Evolutionary conservation across 768 basidiomycete species (phyloP), one percentile per base, ranked within the genome.

Genomic region (Galerina marginata): DNA sequence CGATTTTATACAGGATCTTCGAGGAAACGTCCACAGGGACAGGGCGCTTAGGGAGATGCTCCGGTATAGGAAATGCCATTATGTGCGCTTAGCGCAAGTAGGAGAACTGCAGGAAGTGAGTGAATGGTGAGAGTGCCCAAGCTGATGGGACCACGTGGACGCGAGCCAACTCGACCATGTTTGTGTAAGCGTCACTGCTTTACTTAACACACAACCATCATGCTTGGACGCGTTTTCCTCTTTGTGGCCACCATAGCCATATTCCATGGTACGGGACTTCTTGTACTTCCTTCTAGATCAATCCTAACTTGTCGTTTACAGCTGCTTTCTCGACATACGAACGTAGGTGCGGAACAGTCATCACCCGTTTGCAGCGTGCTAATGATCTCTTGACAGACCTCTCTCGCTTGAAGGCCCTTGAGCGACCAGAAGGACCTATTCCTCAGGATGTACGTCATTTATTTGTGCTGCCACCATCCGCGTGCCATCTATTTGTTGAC

Each of bases 281-380:
- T 26, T 46, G 16, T 54, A 23, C 43, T n/a, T 11, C n/a, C 10
- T 52, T 45, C 58, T 55, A 43, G 15, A 58, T 29, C 23, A 26
- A 55, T 61, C 43, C 29, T 47, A 40, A 65, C 64, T 29, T 42
- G 37, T 29, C 23, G 20, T 29, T 63, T 26, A 4, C 67, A 93
- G 92, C 90, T 46, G 89, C 90, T 16, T 93, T 86, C 72, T 92
- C 92, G 15, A 85, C 88, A 2, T 93, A 92, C 72, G 90, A 93
- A 78, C 85, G 92, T 88, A 55, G 69, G 89, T 79, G 15, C 46
- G 53, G 50, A 36, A 12, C 9, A 12, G 36, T 62, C 14, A 47
- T 16, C 25, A 42, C 9, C 16, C n/a, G 15, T 23, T n/a, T 23
- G n/a, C 23, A 16, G 45, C 50, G 25, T 36, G 14, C 15, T 37